Conservation (phyloP, 169 alveolate species). For the Eimeria acervulina region DNA sequence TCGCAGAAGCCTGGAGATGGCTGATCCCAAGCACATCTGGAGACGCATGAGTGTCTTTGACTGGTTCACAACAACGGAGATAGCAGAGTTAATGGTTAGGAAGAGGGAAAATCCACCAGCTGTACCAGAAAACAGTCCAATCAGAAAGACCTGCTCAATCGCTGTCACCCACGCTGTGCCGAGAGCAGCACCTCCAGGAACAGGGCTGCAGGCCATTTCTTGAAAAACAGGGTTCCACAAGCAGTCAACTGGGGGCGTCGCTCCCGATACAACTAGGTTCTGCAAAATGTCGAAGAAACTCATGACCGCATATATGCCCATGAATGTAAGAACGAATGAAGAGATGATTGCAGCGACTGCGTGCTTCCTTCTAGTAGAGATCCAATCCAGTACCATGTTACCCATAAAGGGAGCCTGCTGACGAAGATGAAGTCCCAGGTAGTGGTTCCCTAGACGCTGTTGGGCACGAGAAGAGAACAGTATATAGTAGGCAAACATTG, state of each 20-base stretch:
- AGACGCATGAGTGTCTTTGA: constrained; percentile 78
- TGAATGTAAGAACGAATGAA: constrained; percentile 51
- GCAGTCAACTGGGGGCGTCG: constrained; percentile 71
- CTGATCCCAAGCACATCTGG: constrained; percentile 71
- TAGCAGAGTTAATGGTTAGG: constrained; percentile 46
- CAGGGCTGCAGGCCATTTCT: constrained; percentile 81
- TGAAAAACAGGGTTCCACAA: constrained; percentile 77
- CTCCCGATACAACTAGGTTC: constrained; percentile 61
- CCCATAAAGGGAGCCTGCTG: constrained; percentile 84
- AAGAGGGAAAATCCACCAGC: constrained; percentile 40
- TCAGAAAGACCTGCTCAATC: constrained; percentile 74
- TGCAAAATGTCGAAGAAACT: constrained; percentile 76
- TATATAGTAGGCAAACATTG: constrained; percentile 79
- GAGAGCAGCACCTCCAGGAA: constrained; percentile 68
- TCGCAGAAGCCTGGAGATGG: constrained; percentile 50
- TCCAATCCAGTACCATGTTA: constrained; percentile 81
- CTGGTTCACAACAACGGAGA: constrained; percentile 51
- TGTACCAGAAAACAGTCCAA: constrained; percentile 80
- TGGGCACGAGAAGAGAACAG: constrained; percentile 67
- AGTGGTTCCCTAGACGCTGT: constrained; percentile 52
- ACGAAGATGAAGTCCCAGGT: constrained; percentile 73
- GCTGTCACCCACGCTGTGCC: constrained; percentile 71
- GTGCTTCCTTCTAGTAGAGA: constrained; percentile 55
- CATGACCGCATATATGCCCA: constrained; percentile 73
- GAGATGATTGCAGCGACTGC: constrained; percentile 54